phyloP scores from a whole-genome alignment of 768 basidiomycete genomes.

The Auricularia cornea region DNA sequence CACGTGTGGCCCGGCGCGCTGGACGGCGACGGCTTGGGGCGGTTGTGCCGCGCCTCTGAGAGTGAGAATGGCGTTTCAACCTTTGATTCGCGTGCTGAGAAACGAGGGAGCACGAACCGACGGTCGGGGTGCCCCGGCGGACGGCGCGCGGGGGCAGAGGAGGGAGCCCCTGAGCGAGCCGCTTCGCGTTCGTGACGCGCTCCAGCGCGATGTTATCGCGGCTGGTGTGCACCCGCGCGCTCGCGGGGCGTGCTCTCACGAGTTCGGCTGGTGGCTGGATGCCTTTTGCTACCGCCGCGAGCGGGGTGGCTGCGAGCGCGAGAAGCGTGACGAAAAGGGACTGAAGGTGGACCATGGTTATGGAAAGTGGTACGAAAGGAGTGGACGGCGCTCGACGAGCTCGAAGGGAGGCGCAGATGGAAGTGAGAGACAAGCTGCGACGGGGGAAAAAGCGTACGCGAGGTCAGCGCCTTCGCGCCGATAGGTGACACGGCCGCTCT shows the following conservation, averaged over 20 bases:
- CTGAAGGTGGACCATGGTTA: not conserved
- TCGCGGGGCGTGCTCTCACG: not conserved
- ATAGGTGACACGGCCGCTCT: no score
- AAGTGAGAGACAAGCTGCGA: no score
- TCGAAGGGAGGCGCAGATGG: not conserved
- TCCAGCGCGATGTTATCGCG: constrained; percentile 13
- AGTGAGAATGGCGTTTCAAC: no score
- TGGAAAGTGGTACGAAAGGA: not conserved
- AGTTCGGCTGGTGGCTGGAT: not conserved
- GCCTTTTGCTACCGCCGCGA: not conserved
- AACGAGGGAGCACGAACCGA: not conserved
- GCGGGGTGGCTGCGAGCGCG: not conserved
- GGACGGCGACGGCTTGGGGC: no score
- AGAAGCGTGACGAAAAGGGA: not conserved
- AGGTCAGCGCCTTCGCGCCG: not conserved
- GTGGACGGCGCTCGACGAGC: not conserved
- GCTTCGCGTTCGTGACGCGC: constrained; percentile 42
- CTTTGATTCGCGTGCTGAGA: not conserved
- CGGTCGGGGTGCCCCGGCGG: not conserved
- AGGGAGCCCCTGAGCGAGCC: constrained; percentile 45
- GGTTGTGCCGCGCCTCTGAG: no score
- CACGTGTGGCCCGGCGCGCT: no score
- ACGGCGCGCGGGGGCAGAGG: constrained; percentile 34
- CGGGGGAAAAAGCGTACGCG: not conserved
- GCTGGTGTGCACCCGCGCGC: not conserved